Conservation (phyloP, 2,329 filamentous ascomycete species). For the Sclerotinia spermophila region DNA sequence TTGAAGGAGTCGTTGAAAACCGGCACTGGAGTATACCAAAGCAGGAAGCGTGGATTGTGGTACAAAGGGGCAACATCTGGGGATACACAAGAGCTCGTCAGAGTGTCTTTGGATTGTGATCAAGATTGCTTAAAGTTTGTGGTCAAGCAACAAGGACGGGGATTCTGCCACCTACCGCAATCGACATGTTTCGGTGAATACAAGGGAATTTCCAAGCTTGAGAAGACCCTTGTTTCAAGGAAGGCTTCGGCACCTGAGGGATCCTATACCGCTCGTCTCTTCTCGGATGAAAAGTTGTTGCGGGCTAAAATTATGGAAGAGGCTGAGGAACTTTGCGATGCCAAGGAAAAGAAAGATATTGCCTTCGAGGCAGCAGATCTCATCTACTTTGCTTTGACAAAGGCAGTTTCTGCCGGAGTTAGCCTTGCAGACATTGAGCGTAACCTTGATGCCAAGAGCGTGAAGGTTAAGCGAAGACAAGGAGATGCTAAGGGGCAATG, state of each 20-base stretch:
- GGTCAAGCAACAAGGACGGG: slow-evolving; percentile 81
- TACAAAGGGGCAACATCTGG: slow-evolving; percentile 94
- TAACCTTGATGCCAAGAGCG: slow-evolving; percentile 88
- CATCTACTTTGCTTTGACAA: slow-evolving; percentile 92
- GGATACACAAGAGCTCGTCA: slow-evolving; percentile 84
- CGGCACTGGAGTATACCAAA: slow-evolving; percentile 82
- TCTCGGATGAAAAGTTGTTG: slow-evolving; percentile 85
- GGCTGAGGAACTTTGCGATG: slow-evolving; percentile 89
- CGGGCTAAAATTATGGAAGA: slow-evolving; percentile 98
- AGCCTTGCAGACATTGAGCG: slow-evolving; percentile 84
- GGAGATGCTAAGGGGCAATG: slow-evolving; percentile 94
- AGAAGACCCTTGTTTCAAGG: slow-evolving; percentile 79
- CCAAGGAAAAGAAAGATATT: slow-evolving; percentile 74
- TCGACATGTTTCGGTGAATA: slow-evolving; percentile 89
- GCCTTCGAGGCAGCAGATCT: slow-evolving; percentile 94
- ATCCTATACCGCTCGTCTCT: slow-evolving; percentile 90
- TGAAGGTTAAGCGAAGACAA: slow-evolving; percentile 89
- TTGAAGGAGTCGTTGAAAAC: slow-evolving; percentile 81
- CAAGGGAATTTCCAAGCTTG: slow-evolving; percentile 74
- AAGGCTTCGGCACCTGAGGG: slow-evolving; percentile 80
- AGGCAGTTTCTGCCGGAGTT: slow-evolving; percentile 81
- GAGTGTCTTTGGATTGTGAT: slow-evolving; percentile 86
- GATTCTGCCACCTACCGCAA: slow-evolving; percentile 92
- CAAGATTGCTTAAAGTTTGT: slow-evolving; percentile 87
- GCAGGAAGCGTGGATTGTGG: slow-evolving; percentile 92